Conservation (phyloP, 2,329 filamentous ascomycete genomes). For the Monosporascus sp. region DNA sequence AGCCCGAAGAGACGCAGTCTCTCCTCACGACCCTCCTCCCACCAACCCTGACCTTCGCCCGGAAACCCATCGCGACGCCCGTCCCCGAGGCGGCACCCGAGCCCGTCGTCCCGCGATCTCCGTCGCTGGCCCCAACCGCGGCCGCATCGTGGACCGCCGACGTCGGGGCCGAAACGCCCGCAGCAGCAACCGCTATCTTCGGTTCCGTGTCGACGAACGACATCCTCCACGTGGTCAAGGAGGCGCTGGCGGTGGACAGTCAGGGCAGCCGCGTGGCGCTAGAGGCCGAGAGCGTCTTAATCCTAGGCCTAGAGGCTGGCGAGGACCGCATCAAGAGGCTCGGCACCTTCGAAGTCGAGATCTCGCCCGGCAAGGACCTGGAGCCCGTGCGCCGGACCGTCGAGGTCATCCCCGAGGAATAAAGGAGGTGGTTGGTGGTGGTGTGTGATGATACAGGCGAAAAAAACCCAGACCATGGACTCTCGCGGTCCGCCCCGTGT, state of each 20-base stretch:
- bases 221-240: slow-evolving; percentile 29
- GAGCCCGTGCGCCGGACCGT: slow-evolving; percentile 28
- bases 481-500: too few species aligned
- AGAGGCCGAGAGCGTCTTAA: slow-evolving; percentile 28
- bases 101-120: slow-evolving; percentile 17
- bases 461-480: too few species aligned
- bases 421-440: not conserved
- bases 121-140: slow-evolving; percentile 21
- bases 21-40: slow-evolving; percentile 32
- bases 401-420: slow-evolving; percentile 28
- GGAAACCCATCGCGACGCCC: slow-evolving; percentile 26
- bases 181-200: slow-evolving; percentile 28
- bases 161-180: slow-evolving; percentile 6
- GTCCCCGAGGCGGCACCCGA: slow-evolving; percentile 4
- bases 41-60: slow-evolving; percentile 30
- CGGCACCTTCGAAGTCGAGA: slow-evolving; percentile 34
- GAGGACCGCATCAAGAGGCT: slow-evolving; percentile 35
- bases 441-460: not conserved
- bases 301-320: slow-evolving; percentile 26
- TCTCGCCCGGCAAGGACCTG: slow-evolving; percentile 24
- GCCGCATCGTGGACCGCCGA: slow-evolving; percentile 10
- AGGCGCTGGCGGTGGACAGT: slow-evolving; percentile 25
- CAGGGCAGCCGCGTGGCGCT: slow-evolving; percentile 30
- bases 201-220: slow-evolving; percentile 37
- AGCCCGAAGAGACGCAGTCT: slow-evolving; percentile 30